Percentiles rank a stretch among this genome's conserved stretches.
phyloP scores from a whole-genome alignment of 2,329 filamentous ascomycete genomes.

The Penicillium sp. region DNA sequence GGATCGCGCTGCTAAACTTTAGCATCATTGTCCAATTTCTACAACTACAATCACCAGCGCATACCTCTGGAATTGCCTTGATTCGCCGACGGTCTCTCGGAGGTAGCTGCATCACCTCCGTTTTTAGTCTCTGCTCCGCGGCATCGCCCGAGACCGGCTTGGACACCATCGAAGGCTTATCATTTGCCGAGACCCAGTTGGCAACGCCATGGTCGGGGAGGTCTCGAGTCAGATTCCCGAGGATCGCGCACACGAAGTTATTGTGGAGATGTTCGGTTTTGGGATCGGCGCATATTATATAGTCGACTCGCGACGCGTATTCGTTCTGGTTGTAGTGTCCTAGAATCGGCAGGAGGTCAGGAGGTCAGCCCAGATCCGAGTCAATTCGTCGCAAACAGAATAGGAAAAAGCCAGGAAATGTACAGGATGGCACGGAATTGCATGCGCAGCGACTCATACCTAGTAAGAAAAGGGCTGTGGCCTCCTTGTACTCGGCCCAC shows the following conservation, averaged over 20 bases:
- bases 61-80: constrained; percentile 51
- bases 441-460: constrained; percentile 40
- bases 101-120: constrained; percentile 60
- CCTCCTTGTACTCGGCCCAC: constrained; percentile 58
- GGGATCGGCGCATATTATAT: constrained; percentile 51
- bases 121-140: constrained; percentile 59
- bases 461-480: constrained; percentile 54
- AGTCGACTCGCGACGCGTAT: constrained; percentile 53
- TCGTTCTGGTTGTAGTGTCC: constrained; percentile 59
- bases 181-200: constrained; percentile 60
- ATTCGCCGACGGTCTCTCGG: constrained; percentile 57
- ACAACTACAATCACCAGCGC: constrained; percentile 8
- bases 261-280: constrained; percentile 59
- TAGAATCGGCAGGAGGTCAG: constrained; percentile 27
- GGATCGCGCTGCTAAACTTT: constrained; percentile 33
- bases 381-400: constrained; percentile 2
- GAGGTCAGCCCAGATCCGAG: constrained; percentile 14
- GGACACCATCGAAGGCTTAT: constrained; percentile 47
- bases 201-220: constrained; percentile 59
- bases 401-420: background rate
- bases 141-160: constrained; percentile 56
- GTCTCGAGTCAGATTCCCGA: constrained; percentile 57
- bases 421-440: background rate
- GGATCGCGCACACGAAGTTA: constrained; percentile 56
- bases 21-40: constrained; percentile 5